A percentile compares a stretch with the other conserved stretches of the same genome.
Conservation (phyloP, 345 rosid species). For the Psidium guajava region DNA sequence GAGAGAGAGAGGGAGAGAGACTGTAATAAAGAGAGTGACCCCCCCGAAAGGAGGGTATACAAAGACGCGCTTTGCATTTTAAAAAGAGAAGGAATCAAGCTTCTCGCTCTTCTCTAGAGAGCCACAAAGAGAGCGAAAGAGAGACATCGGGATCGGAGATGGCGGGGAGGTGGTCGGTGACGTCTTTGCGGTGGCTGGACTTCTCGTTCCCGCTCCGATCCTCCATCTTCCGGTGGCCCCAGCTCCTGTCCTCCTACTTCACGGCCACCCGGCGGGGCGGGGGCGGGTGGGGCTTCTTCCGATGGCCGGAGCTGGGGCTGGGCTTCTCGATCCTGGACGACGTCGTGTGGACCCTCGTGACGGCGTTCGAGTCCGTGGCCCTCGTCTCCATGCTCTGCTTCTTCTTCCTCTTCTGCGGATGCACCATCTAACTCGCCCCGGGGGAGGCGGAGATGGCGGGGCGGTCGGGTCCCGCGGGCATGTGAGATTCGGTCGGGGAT, state of each 20-base stretch:
- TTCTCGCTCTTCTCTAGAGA: neutral
- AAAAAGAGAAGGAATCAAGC: neutral
- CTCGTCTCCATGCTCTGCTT: slow-evolving; percentile 80
- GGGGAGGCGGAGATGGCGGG: neutral
- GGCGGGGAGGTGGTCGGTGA: neutral
- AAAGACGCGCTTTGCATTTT: neutral
- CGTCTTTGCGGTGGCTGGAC: slow-evolving; percentile 6
- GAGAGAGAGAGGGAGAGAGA: neutral
- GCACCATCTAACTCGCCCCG: slow-evolving; percentile 37
- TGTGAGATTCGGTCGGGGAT: neutral
- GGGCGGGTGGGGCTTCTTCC: neutral
- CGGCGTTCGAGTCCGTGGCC: slow-evolving; percentile 78
- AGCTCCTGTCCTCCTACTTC: slow-evolving; percentile 1
- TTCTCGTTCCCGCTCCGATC: slow-evolving; percentile 6
- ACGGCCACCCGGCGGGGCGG: neutral
- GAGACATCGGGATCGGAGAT: neutral
- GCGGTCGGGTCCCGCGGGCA: neutral
- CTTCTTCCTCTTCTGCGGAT: slow-evolving; percentile 85
- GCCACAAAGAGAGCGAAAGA: neutral
- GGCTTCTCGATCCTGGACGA: slow-evolving; percentile 48
- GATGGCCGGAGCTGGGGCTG: slow-evolving; percentile 30
- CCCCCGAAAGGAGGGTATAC: neutral
- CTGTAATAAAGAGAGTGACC: neutral
- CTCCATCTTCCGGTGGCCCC: slow-evolving; percentile 21
- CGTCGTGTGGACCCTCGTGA: slow-evolving; percentile 55